These are phyloP conservation scores for Rhizopogon salebrosus DNA, from an alignment of 768 basidiomycete genomes.

Conservation along the genomic window DNA sequence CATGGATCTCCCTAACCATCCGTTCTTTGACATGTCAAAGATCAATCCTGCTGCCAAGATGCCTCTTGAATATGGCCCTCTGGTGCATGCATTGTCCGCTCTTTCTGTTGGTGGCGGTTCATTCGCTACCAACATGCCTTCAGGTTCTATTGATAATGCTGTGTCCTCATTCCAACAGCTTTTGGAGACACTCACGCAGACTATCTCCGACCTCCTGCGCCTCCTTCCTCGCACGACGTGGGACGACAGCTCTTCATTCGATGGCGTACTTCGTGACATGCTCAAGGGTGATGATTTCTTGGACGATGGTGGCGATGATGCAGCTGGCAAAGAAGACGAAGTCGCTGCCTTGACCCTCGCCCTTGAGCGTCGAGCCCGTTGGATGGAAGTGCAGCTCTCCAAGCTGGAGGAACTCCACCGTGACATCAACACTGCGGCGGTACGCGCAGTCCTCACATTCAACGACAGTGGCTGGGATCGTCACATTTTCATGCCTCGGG, in stretches of 20 bases:
- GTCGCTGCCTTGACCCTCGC: slow-evolving; percentile 80
- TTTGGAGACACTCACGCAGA: slow-evolving; percentile 83
- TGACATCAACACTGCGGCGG: slow-evolving; percentile 86
- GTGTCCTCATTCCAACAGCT: slow-evolving; percentile 88
- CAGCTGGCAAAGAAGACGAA: slow-evolving; percentile 69
- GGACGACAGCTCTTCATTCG: slow-evolving; percentile 88
- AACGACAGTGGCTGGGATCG: slow-evolving; percentile 86
- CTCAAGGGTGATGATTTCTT: slow-evolving; percentile 84
- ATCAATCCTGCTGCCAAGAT: slow-evolving; percentile 74
- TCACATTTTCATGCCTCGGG: slow-evolving; percentile 60
- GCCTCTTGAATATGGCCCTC: slow-evolving; percentile 78
- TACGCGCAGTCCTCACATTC: slow-evolving; percentile 74
- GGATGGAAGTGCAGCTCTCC: slow-evolving; percentile 90
- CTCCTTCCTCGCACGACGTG: slow-evolving; percentile 84
- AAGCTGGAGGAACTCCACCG: slow-evolving; percentile 87
- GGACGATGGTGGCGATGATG: slow-evolving; percentile 67
- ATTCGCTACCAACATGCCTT: slow-evolving; percentile 73
- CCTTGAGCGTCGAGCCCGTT: slow-evolving; percentile 82
- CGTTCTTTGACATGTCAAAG: slow-evolving; percentile 70
- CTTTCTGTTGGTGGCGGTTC: slow-evolving; percentile 82
- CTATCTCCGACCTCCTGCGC: slow-evolving; percentile 80
- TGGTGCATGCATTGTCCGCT: slow-evolving; percentile 83
- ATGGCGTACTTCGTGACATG: slow-evolving; percentile 83
- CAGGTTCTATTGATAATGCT: slow-evolving; percentile 86
- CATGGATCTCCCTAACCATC: slow-evolving; percentile 63